These are phyloP conservation scores for Paecilomyces fulvus DNA, from an alignment of 2,329 filamentous ascomycete genomes.

Conservation along the genomic window DNA sequence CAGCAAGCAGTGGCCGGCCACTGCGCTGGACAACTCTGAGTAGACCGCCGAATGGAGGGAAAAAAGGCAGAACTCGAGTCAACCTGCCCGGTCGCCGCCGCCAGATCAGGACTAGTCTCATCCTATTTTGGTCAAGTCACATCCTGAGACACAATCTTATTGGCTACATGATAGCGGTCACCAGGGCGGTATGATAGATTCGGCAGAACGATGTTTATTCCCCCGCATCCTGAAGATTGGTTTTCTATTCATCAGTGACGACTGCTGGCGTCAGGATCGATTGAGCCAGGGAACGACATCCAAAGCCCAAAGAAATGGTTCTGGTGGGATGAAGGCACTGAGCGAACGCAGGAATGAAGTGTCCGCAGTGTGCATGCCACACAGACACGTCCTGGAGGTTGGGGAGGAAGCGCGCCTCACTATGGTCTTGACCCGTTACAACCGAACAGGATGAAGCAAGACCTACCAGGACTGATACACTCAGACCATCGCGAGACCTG, in stretches of 20 bases:
- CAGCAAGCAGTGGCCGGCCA: background rate
- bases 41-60: background rate
- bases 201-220: background rate
- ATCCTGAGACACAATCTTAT: background rate
- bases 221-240: background rate
- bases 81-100: background rate
- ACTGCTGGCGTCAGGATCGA: constrained; percentile 1
- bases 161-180: background rate
- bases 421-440: background rate
- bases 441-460: background rate
- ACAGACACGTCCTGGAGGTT: background rate
- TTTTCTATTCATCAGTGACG: constrained; percentile 10
- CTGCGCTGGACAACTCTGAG: background rate
- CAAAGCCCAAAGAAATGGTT: background rate
- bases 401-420: background rate
- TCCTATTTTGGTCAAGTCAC: background rate
- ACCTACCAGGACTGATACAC: background rate
- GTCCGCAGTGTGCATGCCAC: background rate
- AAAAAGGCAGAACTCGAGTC: background rate
- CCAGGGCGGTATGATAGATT: background rate
- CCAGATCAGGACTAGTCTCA: background rate
- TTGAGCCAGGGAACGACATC: background rate
- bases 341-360: background rate
- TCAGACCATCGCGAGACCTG: background rate
- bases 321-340: background rate